phyloP scores from a whole-genome alignment of 768 basidiomycete genomes.

The Thelephora ganbajun region DNA sequence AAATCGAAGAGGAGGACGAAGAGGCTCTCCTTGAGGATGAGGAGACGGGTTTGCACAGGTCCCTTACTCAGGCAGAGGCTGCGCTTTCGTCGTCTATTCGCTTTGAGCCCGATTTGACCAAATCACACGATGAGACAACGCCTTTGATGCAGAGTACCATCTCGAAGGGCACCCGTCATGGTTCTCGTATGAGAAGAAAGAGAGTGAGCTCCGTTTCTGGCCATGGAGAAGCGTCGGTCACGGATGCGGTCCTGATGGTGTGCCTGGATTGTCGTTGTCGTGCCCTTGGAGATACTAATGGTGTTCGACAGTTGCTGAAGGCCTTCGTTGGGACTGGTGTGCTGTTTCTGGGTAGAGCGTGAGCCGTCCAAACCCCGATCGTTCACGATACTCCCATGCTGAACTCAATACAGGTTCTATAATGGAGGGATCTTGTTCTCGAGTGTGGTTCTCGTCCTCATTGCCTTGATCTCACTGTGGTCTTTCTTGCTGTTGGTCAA shows the following conservation, averaged over 20 bases:
- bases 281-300: neutral
- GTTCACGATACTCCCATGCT: neutral
- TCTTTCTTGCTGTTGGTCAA: constrained; percentile 86
- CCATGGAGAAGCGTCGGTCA: constrained; percentile 78
- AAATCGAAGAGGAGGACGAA: constrained; percentile 47
- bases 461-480: constrained; percentile 80
- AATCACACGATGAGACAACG: neutral
- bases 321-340: constrained; percentile 94
- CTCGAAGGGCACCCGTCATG: constrained; percentile 17
- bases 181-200: constrained; percentile 38
- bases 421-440: constrained; percentile 96
- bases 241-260: constrained; percentile 90
- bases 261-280: constrained; percentile 11
- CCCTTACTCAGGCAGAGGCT: constrained; percentile 1
- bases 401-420: constrained; percentile 48
- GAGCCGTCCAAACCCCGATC: constrained; percentile 16
- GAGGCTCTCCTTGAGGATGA: constrained; percentile 24
- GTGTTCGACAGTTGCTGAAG: constrained; percentile 58
- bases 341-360: constrained; percentile 92
- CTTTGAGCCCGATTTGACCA: neutral
- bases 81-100: neutral
- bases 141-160: neutral
- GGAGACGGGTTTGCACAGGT: constrained; percentile 6
- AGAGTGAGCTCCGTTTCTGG: constrained; percentile 41
- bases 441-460: constrained; percentile 53